These are phyloP conservation scores for Trichoderma koningii DNA, from an alignment of 2,329 filamentous ascomycete genomes.

Conservation along the genomic window DNA sequence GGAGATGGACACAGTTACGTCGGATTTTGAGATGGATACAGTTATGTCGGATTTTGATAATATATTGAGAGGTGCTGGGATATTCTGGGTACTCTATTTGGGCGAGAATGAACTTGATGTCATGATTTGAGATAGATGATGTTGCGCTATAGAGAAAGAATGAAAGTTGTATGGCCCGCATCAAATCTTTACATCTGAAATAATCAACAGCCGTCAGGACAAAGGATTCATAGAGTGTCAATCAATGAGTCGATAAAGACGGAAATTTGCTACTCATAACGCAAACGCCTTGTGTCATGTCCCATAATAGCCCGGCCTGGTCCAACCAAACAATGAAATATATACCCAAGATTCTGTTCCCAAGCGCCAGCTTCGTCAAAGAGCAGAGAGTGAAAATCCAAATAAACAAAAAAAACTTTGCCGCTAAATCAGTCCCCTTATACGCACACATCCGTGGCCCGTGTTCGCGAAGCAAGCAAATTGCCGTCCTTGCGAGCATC, in stretches of 20 bases:
- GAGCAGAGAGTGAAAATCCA: not conserved
- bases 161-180: not conserved
- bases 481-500: conserved; percentile 20
- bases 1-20: no score
- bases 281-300: not conserved
- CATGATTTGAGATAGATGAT: conserved; percentile 4
- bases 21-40: no score
- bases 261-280: not conserved
- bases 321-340: not conserved
- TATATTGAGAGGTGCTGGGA: not conserved
- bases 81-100: not conserved
- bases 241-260: not conserved
- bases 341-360: not conserved
- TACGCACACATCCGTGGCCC: conserved; percentile 15
- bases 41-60: not conserved
- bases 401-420: not conserved
- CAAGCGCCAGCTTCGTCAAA: not conserved
- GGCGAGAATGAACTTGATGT: not conserved
- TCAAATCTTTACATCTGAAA: no score
- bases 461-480: conserved; percentile 28
- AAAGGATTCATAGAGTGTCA: not conserved
- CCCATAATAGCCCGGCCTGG: not conserved
- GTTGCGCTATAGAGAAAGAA: conserved; percentile 16
- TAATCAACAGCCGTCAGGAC: no score
- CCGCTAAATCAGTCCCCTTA: not conserved